Base-by-base conservation (phyloP, 345 rosid species). In the Citrus hindsii region DNA sequence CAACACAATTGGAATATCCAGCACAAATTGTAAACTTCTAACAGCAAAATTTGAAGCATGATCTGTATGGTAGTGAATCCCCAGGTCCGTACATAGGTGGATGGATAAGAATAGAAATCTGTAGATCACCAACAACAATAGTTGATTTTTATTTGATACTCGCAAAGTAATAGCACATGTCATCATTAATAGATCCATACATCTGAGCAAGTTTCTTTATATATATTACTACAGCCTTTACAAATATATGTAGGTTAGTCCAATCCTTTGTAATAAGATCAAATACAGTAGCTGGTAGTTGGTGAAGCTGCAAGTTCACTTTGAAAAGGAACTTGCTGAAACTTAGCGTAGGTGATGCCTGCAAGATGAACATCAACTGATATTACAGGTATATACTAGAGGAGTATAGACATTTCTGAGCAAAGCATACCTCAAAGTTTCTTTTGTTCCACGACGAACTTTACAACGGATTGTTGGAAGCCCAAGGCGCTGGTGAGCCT, bases 331-430 rank as follows among this genome's bases (percentile, higher is more conserved):
- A 64, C 30, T 63, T 21, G 53, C 46, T 27, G 4, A 51, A 60
- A 27, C 85, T 92, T 79, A 90, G 28, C 96, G 96, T 71, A 92
- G 95, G 79, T 92, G 98, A 85, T 94, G 98, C 92, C 97, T 94
- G 93, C 74, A 78, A 74, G 81, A 79, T 68, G 56, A 77, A 67
- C 58, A 63, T 60, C 56, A 38, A 62, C 63, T 33, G 38, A 51
- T 59, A 61, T 7, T 16, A 62, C 25, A 65, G 42, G 48, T 30
- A 24, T 9, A 42, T 6, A 16, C 7, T 51, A 21, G 32, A 9
- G 16, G 40, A 51, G 16, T 32, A 56, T 2, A 19, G 53, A 33
- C 38, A 38, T 30, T 30, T 33, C 35, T 27, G 63, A 63, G 7
- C 22, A 51, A 60, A 53, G 6, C 21, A 62, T 75, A 87, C 98